These are phyloP conservation scores for Clitopilus passeckerianus DNA, from an alignment of 768 basidiomycete species.

Conservation along the genomic window DNA sequence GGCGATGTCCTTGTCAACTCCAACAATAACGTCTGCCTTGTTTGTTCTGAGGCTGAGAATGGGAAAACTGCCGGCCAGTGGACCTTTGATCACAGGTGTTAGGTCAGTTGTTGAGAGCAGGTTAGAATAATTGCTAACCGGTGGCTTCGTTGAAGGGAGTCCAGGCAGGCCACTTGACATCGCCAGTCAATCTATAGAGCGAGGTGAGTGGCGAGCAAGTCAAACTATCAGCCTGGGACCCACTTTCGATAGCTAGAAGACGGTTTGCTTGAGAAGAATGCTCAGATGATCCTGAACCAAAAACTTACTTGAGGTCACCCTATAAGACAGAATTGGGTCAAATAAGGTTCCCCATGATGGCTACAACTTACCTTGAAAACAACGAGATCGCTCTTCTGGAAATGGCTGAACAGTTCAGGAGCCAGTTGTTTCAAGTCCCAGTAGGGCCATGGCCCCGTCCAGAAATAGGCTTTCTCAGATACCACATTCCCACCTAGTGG, in stretches of 20 bases:
- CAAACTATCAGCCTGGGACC: conserved; percentile 15
- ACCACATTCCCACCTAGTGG: conserved; percentile 41
- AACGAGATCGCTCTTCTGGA: conserved; percentile 61
- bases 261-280: not conserved
- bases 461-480: conserved; percentile 42
- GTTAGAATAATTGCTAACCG: conserved; percentile 34
- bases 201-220: not conserved
- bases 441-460: conserved; percentile 74
- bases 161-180: conserved; percentile 81
- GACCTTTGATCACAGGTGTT: conserved; percentile 39
- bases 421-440: conserved; percentile 64
- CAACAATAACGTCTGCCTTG: conserved; percentile 94
- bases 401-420: conserved; percentile 40
- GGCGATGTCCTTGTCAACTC: conserved; percentile 63
- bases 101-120: not conserved
- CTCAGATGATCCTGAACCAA: not conserved
- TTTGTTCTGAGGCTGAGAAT: conserved; percentile 85
- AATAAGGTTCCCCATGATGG: not conserved
- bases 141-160: conserved; percentile 72
- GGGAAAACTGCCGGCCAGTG: conserved; percentile 74
- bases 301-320: conserved; percentile 85
- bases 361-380: conserved; percentile 67
- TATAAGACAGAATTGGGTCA: conserved; percentile 18
- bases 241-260: conserved; percentile 75
- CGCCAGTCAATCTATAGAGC: conserved; percentile 72